Percentiles rank a stretch among this genome's conserved stretches.
Conservation (phyloP, 352 stramenopile species). For the Globisporangium camurandrum region DNA sequence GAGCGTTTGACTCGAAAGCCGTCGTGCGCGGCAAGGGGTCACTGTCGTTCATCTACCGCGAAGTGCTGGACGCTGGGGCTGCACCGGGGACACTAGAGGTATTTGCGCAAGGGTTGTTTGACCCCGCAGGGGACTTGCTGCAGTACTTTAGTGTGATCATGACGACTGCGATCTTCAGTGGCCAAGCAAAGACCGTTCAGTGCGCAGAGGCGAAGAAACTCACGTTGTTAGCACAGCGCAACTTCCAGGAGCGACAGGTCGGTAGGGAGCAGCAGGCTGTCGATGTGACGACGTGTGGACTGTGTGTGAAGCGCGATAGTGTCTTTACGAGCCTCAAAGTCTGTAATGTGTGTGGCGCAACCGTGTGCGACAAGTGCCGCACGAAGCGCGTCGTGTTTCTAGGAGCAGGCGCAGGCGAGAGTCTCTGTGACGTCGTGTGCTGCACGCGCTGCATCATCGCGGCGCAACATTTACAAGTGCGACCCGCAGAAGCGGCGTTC, state of each 20-base stretch:
- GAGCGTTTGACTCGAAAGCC: slow-evolving; percentile 19
- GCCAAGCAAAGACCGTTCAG: slow-evolving; percentile 23
- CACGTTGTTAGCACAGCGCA: slow-evolving; percentile 26
- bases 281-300: no score
- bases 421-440: slow-evolving; percentile 15
- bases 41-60: slow-evolving; percentile 28
- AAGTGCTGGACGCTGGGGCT: slow-evolving; percentile 18
- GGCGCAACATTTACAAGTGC: slow-evolving; percentile 17
- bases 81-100: slow-evolving; percentile 30
- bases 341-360: slow-evolving; percentile 18
- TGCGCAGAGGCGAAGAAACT: slow-evolving; percentile 52
- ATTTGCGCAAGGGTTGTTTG: slow-evolving; percentile 34
- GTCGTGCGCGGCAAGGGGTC: slow-evolving; percentile 27
- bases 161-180: slow-evolving; percentile 29
- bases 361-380: slow-evolving; percentile 18
- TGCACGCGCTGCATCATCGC: slow-evolving; percentile 30
- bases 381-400: slow-evolving; percentile 24
- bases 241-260: neutral
- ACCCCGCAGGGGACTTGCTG: slow-evolving; percentile 27
- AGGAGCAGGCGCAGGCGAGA: slow-evolving; percentile 9
- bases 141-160: slow-evolving; percentile 19
- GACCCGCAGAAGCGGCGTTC: slow-evolving; percentile 13
- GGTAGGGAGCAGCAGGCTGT: neutral
- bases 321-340: slow-evolving; percentile 14
- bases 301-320: slow-evolving; percentile 13